Evolutionary conservation across 2,329 filamentous ascomycete species (phyloP), one percentile per base, ranked within the genome.

Genomic region (Fusarium albidum): DNA sequence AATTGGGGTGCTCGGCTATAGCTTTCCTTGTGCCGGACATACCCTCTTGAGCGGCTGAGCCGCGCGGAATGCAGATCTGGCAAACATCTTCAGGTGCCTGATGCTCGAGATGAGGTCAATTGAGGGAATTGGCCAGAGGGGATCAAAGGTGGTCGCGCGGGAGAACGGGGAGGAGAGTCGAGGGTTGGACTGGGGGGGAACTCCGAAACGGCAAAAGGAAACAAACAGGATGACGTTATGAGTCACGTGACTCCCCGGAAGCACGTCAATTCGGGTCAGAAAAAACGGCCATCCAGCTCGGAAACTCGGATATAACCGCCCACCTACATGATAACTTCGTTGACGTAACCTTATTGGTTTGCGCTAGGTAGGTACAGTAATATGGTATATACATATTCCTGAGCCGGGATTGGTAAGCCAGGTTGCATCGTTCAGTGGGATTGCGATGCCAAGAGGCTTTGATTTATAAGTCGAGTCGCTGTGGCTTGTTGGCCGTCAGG

Each of bases 1-100:
- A n/a, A n/a, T n/a, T n/a, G n/a, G n/a, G n/a, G n/a, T n/a, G n/a
- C n/a, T n/a, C n/a, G n/a, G n/a, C n/a, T n/a, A 42, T 34, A 41
- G 46, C 38, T 13, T 14, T 9, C n/a, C 14, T 32, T 50, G 39
- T 9, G 31, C 52, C 4, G 29, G 50, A 67, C 83, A 71, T 77
- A 90, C 88, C 77, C 82, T 82, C 73, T 81, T 84, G 63, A 90
- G 73, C 63, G 88, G 86, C 76, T 86, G 84, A 47, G 82, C 82
- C 65, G 81, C 82, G 70, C 87, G 82, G 70, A 89, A 80, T 60
- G 80, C 78, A 67, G 85, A 80, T 79, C 88, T 81, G 57, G 87
- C 80, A 69, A 91, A 88, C 86, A 91, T 89, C 63, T 70, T 84
- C 62, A 49, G 41, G 43, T 44, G 59, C 53, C 45, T 45, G 37